phyloP scores from a whole-genome alignment of 192 early-diverging fungal species.

The Coemansia erecta region DNA sequence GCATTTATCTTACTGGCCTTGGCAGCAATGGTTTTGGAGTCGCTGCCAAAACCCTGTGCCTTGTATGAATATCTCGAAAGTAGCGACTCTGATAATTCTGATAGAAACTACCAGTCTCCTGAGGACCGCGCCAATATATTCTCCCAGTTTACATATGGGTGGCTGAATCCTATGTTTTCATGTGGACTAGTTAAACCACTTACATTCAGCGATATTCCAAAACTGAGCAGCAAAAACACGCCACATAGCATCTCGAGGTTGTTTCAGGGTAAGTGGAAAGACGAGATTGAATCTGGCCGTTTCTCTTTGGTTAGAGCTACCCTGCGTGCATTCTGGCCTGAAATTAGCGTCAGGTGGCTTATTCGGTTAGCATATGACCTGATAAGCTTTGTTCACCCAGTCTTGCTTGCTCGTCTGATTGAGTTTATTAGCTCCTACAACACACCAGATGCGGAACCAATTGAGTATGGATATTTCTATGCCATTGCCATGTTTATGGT shows the following conservation, averaged over 20 bases:
- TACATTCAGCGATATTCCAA: slow-evolving; percentile 77
- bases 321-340: slow-evolving; percentile 62
- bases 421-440: slow-evolving; percentile 63
- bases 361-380: slow-evolving; percentile 79
- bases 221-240: slow-evolving; percentile 61
- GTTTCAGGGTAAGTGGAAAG: slow-evolving; percentile 78
- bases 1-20: slow-evolving; percentile 29
- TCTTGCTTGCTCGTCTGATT: slow-evolving; percentile 74
- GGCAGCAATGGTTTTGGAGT: slow-evolving; percentile 34
- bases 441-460: slow-evolving; percentile 58
- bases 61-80: slow-evolving; percentile 27
- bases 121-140: slow-evolving; percentile 85
- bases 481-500: slow-evolving; percentile 80
- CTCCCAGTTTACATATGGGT: slow-evolving; percentile 74
- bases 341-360: slow-evolving; percentile 69
- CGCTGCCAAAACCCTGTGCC: slow-evolving; percentile 31
- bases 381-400: slow-evolving; percentile 79
- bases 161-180: slow-evolving; percentile 85
- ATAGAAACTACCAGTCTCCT: slow-evolving; percentile 27
- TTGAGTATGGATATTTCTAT: slow-evolving; percentile 76
- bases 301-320: slow-evolving; percentile 72
- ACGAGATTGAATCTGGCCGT: slow-evolving; percentile 57
- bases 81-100: slow-evolving; percentile 16
- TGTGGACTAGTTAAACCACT: slow-evolving; percentile 72
- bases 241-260: slow-evolving; percentile 61